Evolutionary conservation across 2,329 filamentous ascomycete genomes (phyloP).

Genomic region (Dryadomyces sulphureus): DNA sequence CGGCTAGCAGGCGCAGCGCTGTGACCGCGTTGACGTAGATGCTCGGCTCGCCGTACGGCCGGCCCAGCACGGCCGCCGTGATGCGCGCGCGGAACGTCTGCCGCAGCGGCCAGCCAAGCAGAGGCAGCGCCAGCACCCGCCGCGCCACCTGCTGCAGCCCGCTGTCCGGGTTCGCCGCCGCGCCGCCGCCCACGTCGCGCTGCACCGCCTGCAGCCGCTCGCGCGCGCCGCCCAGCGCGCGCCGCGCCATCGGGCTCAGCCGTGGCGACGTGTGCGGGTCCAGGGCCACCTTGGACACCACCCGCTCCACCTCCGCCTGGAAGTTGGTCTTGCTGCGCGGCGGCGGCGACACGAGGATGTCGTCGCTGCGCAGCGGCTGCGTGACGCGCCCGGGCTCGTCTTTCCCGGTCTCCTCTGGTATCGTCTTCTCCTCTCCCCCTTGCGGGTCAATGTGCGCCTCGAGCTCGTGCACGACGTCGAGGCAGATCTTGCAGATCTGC

Average conservation of each 20-base stretch:
- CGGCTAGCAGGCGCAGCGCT: slow-evolving; percentile 52
- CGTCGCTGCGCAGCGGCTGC: slow-evolving; percentile 26
- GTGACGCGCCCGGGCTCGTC: slow-evolving; percentile 19
- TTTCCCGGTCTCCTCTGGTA: slow-evolving; percentile 10
- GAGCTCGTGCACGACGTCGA: slow-evolving; percentile 54
- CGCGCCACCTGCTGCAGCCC: slow-evolving; percentile 33
- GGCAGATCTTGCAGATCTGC: slow-evolving; percentile 57
- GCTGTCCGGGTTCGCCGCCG: slow-evolving; percentile 28
- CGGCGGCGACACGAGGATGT: slow-evolving; percentile 26
- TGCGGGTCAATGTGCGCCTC: slow-evolving; percentile 45
- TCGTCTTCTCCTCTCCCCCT: slow-evolving; percentile 6
- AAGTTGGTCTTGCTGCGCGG: slow-evolving; percentile 20
- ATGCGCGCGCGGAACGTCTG: slow-evolving; percentile 53
- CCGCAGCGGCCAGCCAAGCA: slow-evolving; percentile 52
- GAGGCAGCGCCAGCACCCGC: slow-evolving; percentile 29
- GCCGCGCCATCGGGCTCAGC: slow-evolving; percentile 35
- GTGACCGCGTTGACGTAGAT: slow-evolving; percentile 59
- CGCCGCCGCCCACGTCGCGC: slow-evolving; percentile 33
- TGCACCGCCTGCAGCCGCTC: slow-evolving; percentile 38
- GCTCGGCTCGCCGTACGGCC: slow-evolving; percentile 54
- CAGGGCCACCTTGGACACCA: slow-evolving; percentile 26
- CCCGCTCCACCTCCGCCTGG: slow-evolving; percentile 29
- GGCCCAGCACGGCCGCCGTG: slow-evolving; percentile 54
- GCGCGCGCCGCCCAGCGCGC: slow-evolving; percentile 30
- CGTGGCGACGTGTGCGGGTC: slow-evolving; percentile 34